A percentile compares a stretch with the other conserved stretches of the same genome.
Evolutionary conservation across 2,329 filamentous ascomycete species (phyloP).

Genomic region (Pyricularia sp.): DNA sequence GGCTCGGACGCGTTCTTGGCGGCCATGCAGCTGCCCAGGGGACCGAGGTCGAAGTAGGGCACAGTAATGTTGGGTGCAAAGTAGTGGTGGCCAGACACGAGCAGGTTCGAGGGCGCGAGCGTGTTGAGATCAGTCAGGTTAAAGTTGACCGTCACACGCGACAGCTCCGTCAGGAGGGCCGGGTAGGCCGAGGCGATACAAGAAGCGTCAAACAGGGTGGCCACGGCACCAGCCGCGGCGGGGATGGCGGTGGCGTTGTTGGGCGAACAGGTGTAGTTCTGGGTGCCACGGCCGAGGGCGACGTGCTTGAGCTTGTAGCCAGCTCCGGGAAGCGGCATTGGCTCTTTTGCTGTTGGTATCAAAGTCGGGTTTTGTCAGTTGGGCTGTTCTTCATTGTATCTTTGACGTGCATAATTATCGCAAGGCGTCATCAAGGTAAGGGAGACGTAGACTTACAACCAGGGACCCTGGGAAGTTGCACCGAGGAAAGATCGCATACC

Average conservation of each 20-base stretch:
- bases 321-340: slow-evolving; percentile 39
- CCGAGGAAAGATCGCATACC: slow-evolving; percentile 44
- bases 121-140: slow-evolving; percentile 34
- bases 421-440: slow-evolving; percentile 8
- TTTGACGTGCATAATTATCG: background rate
- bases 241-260: slow-evolving; percentile 52
- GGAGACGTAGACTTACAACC: slow-evolving; percentile 25
- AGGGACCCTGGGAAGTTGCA: slow-evolving; percentile 32
- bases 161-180: slow-evolving; percentile 54
- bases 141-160: slow-evolving; percentile 60
- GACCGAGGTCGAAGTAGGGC: slow-evolving; percentile 72
- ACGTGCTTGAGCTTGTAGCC: slow-evolving; percentile 66
- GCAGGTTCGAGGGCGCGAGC: slow-evolving; percentile 49
- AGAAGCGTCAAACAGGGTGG: slow-evolving; percentile 79
- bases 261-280: slow-evolving; percentile 84
- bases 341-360: slow-evolving; percentile 13
- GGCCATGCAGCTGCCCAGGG: slow-evolving; percentile 52
- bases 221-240: slow-evolving; percentile 61
- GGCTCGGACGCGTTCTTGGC: slow-evolving; percentile 49
- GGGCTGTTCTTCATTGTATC: slow-evolving; percentile 11
- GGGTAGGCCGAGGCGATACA: slow-evolving; percentile 67
- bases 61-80: slow-evolving; percentile 57
- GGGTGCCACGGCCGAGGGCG: slow-evolving; percentile 76
- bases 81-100: slow-evolving; percentile 70
- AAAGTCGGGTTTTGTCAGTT: background rate